These are phyloP conservation scores for Agaricus subrufescens DNA, from an alignment of 768 basidiomycete species.

Conservation along the genomic window DNA sequence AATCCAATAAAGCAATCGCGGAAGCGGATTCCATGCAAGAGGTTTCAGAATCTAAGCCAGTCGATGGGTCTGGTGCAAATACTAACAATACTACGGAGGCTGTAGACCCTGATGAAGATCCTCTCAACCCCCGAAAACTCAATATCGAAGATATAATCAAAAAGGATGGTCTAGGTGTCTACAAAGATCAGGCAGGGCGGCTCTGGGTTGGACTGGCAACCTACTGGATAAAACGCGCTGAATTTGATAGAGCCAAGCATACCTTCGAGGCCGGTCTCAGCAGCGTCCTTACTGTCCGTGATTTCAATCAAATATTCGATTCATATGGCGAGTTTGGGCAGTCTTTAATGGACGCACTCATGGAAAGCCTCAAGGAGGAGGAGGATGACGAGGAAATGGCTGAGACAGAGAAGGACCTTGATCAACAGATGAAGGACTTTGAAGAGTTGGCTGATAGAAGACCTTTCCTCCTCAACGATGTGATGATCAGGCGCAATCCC, in stretches of 20 bases:
- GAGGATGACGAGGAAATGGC: constrained; percentile 78
- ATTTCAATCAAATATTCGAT: constrained; percentile 98
- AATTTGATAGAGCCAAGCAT: constrained; percentile 85
- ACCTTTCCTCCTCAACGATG: constrained; percentile 96
- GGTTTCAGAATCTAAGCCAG: constrained; percentile 27
- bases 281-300: constrained; percentile 85
- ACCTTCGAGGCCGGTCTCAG: constrained; percentile 88
- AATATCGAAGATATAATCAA: constrained; percentile 85
- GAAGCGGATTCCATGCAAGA: constrained; percentile 39
- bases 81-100: constrained; percentile 45
- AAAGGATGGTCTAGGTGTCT: constrained; percentile 81
- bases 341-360: constrained; percentile 81
- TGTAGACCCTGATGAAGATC: constrained; percentile 85
- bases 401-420: constrained; percentile 80
- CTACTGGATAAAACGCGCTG: constrained; percentile 96
- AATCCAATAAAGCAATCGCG: constrained; percentile 46
- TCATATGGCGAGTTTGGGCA: constrained; percentile 94
- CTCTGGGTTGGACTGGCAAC: constrained; percentile 96
- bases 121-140: constrained; percentile 59
- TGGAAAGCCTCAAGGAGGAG: constrained; percentile 82
- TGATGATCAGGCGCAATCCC: constrained; percentile 86
- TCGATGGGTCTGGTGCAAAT: constrained; percentile 58
- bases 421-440: constrained; percentile 85
- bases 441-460: constrained; percentile 92
- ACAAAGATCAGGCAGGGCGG: constrained; percentile 95